Conservation (phyloP, 208 protist species). For the Wallacemonas sp. region DNA sequence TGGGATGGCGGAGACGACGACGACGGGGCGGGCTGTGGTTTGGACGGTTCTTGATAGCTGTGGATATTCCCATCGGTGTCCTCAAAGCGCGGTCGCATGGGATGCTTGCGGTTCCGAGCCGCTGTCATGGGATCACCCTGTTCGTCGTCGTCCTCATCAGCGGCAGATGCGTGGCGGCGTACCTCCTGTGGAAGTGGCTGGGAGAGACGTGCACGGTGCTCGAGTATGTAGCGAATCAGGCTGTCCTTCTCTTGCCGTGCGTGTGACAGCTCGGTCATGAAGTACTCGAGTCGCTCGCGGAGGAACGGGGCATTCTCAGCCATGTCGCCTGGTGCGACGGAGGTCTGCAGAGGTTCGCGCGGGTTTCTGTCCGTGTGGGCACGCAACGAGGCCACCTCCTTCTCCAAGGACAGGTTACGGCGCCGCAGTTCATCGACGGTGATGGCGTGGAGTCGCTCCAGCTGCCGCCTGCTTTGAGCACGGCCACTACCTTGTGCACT, state of each 20-base stretch:
- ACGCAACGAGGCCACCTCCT: constrained; percentile 39
- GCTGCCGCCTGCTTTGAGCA: constrained; percentile 3
- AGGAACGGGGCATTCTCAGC: not conserved
- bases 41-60: constrained; percentile 12
- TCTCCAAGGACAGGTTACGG: constrained; percentile 44
- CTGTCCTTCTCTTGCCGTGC: constrained; percentile 39
- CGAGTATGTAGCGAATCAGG: constrained; percentile 23
- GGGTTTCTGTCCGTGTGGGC: constrained; percentile 24
- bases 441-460: constrained; percentile 24
- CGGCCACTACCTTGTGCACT: too few species aligned
- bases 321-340: not conserved
- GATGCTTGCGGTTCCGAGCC: too few species aligned
- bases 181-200: not conserved
- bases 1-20: too few species aligned
- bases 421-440: constrained; percentile 55
- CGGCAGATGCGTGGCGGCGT: too few species aligned
- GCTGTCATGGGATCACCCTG: too few species aligned
- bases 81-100: not conserved
- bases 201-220: not conserved
- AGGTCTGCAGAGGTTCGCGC: constrained; percentile 16
- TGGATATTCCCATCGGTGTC: constrained; percentile 7
- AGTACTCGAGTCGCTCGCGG: constrained; percentile 23
- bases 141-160: too few species aligned
- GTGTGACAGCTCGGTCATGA: constrained; percentile 32
- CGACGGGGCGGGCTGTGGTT: too few species aligned